Evolutionary conservation across 805 yeast species (phyloP), one percentile per base, ranked within the genome.

Genomic region (Priceomyces haplophilus): DNA sequence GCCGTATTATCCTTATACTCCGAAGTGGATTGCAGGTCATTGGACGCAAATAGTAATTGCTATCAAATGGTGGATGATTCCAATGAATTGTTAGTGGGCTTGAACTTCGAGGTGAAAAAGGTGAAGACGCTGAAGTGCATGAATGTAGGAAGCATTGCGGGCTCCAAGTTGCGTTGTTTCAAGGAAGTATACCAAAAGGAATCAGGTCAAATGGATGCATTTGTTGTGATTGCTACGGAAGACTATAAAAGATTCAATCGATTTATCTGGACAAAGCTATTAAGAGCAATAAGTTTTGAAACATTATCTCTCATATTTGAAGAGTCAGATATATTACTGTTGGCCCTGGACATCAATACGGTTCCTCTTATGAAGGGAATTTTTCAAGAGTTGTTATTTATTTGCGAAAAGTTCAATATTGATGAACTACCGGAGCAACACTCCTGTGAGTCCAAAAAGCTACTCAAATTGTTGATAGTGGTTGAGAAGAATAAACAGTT

Each of bases 301-400:
- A 11, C 48, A 4, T 41, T 53, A 7, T 46, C 59, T 7, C 45
- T 56, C 8, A 43, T 54, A 10, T 50, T 50, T 42, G 59, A 53
- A 34, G 51, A 53, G 34, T 42, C 48, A 5, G 47, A 54, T 39
- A 38, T 52, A 2, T 30, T 45, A 33, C 30, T 24, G n/a, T 42
- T 56, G 32, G 35, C 47, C 23, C 33, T 45, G 19, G 33, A 19
- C 4, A 8, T 31, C 5, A 18, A 29, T n/a, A 40, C 41, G 12
- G 33, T 21, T 15, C 53, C 53, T 18, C 38, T 51, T 18, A 40
- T 51, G 46, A 48, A 43, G 34, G 57, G 57, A 5, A 33, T 42
- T 10, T 54, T 36, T 34, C 41, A 49, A 30, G 56, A 51, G 38
- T 29, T 47, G 12, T 45, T 43, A 18, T 21, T 16, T 8, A 31